Evolutionary conservation across 75 land plant species (phyloP), one percentile per base, ranked within the genome.

Genomic region (Larix kaempferi): DNA sequence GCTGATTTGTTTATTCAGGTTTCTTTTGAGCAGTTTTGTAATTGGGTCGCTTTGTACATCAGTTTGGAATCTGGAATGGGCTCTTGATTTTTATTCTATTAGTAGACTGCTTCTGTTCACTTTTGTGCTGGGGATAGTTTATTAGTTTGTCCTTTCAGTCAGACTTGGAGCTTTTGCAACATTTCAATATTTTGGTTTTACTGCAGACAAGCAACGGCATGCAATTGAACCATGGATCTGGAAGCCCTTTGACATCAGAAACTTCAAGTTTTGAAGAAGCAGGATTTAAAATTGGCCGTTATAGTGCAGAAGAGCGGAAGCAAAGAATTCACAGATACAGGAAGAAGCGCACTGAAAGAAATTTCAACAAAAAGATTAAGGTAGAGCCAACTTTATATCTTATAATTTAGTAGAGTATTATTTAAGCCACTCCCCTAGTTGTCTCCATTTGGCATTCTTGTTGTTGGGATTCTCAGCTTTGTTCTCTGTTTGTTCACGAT

Each of bases 351-450:
- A 90, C 88, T 57, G 93, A 96, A 76, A 87, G 99, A 75, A 96
- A 96, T 77, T 96, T 94, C 85, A 92, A 81, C 88, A 96, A 96
- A 83, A 96, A 96, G 79, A 96, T 96, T 81, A 96, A 96, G 98
- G 99, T 93, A 57, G 26, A 39, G 5, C 71, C 15, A 22, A 10
- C 12, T 73, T 14, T 29, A 21, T n/a, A 19, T 44, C 35, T 4
- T 21, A 73, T 21, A 19, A 44, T 44, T 29, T 22, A n/a, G n/a
- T n/a, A 21, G 0, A 62, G 0, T 62, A 23, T n/a, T 23, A 62
- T 62, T 17, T n/a, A 15, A 19, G 17, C 54, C 25, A 22, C 14
- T 23, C 41, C 56, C 27, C 54, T 11, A 22, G 23, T 23, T 73
- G 25, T 15, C 19, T 23, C 7, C 15, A n/a, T 35, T 17, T 17